Percentiles rank a stretch among this genome's conserved stretches.
Conservation (phyloP, 139 green algal genomes). For the Chlamydomonas eustigma region DNA sequence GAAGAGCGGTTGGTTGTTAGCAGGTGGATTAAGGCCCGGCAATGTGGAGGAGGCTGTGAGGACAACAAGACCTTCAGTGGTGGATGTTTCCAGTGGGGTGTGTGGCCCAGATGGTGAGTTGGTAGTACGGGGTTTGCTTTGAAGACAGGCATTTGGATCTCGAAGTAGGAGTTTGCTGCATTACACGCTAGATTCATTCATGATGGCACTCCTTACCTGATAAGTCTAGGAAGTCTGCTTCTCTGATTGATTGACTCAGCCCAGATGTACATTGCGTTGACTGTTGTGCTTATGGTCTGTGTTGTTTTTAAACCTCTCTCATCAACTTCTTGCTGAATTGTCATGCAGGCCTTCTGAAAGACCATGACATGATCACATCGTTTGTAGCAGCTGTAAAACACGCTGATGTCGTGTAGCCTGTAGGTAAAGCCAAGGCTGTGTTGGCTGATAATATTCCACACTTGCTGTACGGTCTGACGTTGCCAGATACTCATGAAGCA, state of each 20-base stretch:
- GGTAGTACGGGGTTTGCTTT: background rate
- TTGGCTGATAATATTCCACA: no score
- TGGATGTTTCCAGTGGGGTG: slow-evolving; percentile 84
- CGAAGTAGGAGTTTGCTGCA: background rate
- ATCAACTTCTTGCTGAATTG: no score
- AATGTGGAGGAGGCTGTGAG: slow-evolving; percentile 69
- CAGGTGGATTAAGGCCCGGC: slow-evolving; percentile 60
- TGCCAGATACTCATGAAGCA: no score
- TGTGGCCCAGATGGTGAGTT: slow-evolving; percentile 52
- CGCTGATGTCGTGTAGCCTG: no score
- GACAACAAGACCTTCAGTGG: slow-evolving; percentile 45
- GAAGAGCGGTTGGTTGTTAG: slow-evolving; percentile 68
- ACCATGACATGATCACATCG: no score
- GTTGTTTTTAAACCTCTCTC: no score
- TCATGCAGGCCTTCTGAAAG: no score
- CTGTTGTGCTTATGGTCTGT: background rate
- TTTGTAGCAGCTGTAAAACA: no score
- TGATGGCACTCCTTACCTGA: background rate
- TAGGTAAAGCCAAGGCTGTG: no score
- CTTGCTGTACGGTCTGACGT: no score
- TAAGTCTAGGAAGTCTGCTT: background rate
- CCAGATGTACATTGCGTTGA: background rate
- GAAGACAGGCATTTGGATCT: background rate
- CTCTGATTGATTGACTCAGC: background rate
- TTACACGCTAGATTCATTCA: background rate